Evolutionary conservation across 164 flowering plant species (phyloP), one percentile per base, ranked within the genome.

Genomic region (Vitis rotundifolia): DNA sequence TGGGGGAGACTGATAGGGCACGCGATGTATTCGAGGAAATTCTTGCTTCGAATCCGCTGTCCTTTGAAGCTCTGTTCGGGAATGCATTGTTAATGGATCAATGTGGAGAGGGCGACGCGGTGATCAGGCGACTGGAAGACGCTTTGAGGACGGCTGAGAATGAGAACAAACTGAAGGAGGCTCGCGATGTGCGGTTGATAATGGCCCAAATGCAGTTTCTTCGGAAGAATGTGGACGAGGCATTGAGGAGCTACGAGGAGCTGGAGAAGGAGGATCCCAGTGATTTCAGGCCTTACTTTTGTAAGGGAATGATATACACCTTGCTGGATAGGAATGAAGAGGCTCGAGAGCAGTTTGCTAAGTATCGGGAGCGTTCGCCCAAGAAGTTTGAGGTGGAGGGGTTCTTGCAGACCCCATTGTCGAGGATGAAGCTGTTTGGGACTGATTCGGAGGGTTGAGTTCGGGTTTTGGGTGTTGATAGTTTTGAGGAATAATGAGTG

Each of bases 181-280:
- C 86, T 0, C 77, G 93, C n/a, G 89, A 90, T 29, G 90, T 89
- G 71, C 77, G 80, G 78, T 68, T 93, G 66, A 87, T 93, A 8
- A 87, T 90, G 75, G 98, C 98, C 11, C 98, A 93, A 77, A 75
- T 91, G 18, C 78, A 77, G 82, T 93, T 81, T 67, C 77, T 93
- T 83, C 97, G 88, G 82, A 90, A 86, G 87, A 81, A 89, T 52
- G 83, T 88, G 14, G 97, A 91, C 3, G 97, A 81, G 62, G 91
- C 98, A 0, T 75, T 93, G 85, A 76, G 60, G 75, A 81, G 81
- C 49, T 93, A 91, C 59, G 80, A 85, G 9, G 87, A 87, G 57
- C 68, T 93, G 62, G 77, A 72, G 0, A 81, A 66, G 31, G 97
- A 93, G 77, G 97, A 93, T 66, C 96, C 98, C 0, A 78, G 59